These are phyloP conservation scores for Kalmusia sp. DNA, from an alignment of 2,329 filamentous ascomycete species.

Conservation along the genomic window DNA sequence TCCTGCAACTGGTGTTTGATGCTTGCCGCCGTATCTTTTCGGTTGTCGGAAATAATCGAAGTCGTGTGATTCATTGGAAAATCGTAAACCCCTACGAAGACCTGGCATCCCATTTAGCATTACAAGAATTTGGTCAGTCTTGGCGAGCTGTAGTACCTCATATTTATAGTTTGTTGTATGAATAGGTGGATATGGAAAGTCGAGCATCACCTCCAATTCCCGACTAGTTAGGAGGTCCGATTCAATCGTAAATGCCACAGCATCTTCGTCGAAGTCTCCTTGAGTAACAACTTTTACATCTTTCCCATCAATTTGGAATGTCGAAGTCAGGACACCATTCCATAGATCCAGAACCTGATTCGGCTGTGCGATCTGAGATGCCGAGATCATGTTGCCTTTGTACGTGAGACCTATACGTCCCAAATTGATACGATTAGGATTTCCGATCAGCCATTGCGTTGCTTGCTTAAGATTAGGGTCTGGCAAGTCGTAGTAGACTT, in stretches of 20 bases:
- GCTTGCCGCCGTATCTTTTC: conserved; percentile 42
- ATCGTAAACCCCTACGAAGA: conserved; percentile 60
- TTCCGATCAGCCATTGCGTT: conserved; percentile 62
- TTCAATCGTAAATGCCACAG: conserved; percentile 52
- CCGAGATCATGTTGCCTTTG: conserved; percentile 47
- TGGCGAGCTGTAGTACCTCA: too few relatives aligned
- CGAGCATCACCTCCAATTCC: conserved; percentile 57
- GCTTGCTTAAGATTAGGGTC: conserved; percentile 50
- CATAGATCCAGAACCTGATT: conserved; percentile 58
- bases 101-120: conserved; percentile 46
- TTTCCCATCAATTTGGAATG: conserved; percentile 51
- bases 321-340: conserved; percentile 54
- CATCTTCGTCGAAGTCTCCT: conserved; percentile 55
- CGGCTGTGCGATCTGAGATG: conserved; percentile 50
- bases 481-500: conserved; percentile 53
- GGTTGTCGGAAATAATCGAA: conserved; percentile 31
- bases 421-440: conserved; percentile 61
- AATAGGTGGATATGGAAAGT: conserved; percentile 56
- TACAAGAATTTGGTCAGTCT: too few relatives aligned
- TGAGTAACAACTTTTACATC: conserved; percentile 54
- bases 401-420: conserved; percentile 58
- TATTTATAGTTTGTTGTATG: conserved; percentile 34
- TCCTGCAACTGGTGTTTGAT: conserved; percentile 54
- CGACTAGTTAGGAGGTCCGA: conserved; percentile 51
- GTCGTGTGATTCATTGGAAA: conserved; percentile 55